Conservation (phyloP, 768 basidiomycete genomes). For the Hericium erinaceus region DNA sequence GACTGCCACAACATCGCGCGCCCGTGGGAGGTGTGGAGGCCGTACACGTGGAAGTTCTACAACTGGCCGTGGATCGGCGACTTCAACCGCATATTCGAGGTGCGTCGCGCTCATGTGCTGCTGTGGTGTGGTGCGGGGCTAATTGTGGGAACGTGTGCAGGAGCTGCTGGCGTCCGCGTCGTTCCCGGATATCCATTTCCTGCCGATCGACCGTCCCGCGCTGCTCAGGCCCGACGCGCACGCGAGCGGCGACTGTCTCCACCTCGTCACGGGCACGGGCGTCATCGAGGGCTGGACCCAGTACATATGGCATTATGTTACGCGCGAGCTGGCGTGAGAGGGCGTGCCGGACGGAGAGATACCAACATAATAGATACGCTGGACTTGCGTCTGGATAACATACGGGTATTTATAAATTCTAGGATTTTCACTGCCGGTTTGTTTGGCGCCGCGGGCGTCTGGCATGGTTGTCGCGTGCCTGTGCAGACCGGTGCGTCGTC, state of each 20-base stretch:
- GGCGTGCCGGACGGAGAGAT: not conserved
- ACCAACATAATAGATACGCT: not conserved
- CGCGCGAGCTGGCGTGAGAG: constrained; percentile 23
- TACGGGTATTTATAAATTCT: not conserved
- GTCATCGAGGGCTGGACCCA: constrained; percentile 44
- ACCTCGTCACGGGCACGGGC: constrained; percentile 36
- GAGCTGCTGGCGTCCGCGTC: constrained; percentile 29
- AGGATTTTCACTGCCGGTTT: too few species aligned
- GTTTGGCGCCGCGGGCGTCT: too few species aligned
- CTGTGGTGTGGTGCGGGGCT: not conserved
- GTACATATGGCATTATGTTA: constrained; percentile 41
- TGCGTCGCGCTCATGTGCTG: constrained; percentile 17
- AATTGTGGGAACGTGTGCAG: constrained; percentile 20
- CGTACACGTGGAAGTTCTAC: constrained; percentile 41
- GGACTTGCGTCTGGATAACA: not conserved
- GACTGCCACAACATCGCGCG: constrained; percentile 41
- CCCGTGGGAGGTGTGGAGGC: constrained; percentile 39
- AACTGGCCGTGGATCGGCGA: constrained; percentile 57
- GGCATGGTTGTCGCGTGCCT: too few species aligned
- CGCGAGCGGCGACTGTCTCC: constrained; percentile 35
- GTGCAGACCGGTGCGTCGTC: too few species aligned
- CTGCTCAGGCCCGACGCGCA: constrained; percentile 58
- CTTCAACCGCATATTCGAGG: constrained; percentile 53
- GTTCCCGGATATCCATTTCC: constrained; percentile 48
- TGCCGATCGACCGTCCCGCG: constrained; percentile 53